Evolutionary conservation across 345 rosid genomes (phyloP), one percentile per base, ranked within the genome.

Genomic region (Capsella bursapastoris): DNA sequence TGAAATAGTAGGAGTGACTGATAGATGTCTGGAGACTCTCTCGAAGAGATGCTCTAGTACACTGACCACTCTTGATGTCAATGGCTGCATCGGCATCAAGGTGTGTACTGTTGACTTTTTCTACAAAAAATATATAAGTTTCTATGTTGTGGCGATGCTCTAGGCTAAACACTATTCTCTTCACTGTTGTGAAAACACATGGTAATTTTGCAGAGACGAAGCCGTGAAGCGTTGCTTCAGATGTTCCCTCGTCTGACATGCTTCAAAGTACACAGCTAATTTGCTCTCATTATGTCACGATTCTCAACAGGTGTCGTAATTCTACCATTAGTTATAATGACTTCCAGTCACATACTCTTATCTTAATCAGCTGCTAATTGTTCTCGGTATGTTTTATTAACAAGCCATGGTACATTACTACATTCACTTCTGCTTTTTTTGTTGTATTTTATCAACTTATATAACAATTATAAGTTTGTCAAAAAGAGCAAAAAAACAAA

Each of bases 231-330:
- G 59, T 82, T 91, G 84, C 93, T 90, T 57, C 74, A 80, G 64
- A 57, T 88, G 83, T 91, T 91, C 80, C 98, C 96, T 40, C 79
- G 51, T 71, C 79, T 91, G 57, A 84, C 48, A 48, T 91, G 98
- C 81, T 91, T 93, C 87, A 93, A 87, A 80, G 97, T 93, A 45
- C 98, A 94, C 73, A 94, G 96, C 89, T 94, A 79, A 86, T 55
- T 37, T 52, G 25, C 25, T 34, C 27, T 48, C 11, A 4, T 2
- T 80, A 27, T 56, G 49, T 6, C 12, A 71, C 45, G 71, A 53
- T 16, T 41, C 60, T 64, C 73, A 37, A 69, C 74, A 60, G n/a
- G 45, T 45, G 40, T 34, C 37, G 25, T 22, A 22, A 22, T 22
- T 59, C 37, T 31, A 59, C 49, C 35, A 15, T 45, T 11, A 7